Conservation (phyloP, 2,329 filamentous ascomycete species). For the Paraphoma sp. region DNA sequence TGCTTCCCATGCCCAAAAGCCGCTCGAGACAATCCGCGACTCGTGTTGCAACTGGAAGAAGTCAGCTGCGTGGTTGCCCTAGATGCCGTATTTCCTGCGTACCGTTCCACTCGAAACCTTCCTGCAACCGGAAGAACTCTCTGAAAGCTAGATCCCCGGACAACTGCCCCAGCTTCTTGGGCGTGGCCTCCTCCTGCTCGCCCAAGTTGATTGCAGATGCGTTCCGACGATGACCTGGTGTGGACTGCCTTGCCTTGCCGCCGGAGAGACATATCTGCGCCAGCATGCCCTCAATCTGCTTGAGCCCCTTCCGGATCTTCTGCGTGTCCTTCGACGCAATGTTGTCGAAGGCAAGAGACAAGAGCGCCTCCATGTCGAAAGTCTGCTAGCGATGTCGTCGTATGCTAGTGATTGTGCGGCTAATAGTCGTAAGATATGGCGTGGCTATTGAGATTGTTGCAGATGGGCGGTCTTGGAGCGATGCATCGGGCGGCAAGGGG, state of each 20-base stretch:
- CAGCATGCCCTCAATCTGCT: slow-evolving; percentile 91
- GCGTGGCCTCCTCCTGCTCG: slow-evolving; percentile 36
- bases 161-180: slow-evolving; percentile 69
- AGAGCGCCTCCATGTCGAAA: slow-evolving; percentile 79
- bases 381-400: slow-evolving; percentile 7
- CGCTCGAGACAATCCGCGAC: slow-evolving; percentile 86
- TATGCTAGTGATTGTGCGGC: slow-evolving; percentile 9
- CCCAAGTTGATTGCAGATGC: slow-evolving; percentile 45
- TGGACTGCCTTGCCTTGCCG: slow-evolving; percentile 38
- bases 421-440: slow-evolving; percentile 6
- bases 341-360: slow-evolving; percentile 95
- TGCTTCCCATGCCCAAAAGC: slow-evolving; percentile 78
- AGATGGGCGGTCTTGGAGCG: slow-evolving; percentile 11
- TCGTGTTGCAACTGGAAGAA: slow-evolving; percentile 72
- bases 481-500: slow-evolving; percentile 25
- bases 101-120: slow-evolving; percentile 97
- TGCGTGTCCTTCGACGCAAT: slow-evolving; percentile 88
- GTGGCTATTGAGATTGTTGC: slow-evolving; percentile 13
- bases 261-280: slow-evolving; percentile 88
- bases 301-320: slow-evolving; percentile 91
- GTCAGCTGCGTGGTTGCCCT: background rate
- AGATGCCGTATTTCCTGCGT: slow-evolving; percentile 19
- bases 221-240: slow-evolving; percentile 44
- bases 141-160: slow-evolving; percentile 85
- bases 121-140: slow-evolving; percentile 96